Percentiles rank a stretch among this genome's conserved stretches.
Evolutionary conservation across 1,284 basidiomycete genomes (phyloP).

Genomic region (Phylloboletellus chloephorus): DNA sequence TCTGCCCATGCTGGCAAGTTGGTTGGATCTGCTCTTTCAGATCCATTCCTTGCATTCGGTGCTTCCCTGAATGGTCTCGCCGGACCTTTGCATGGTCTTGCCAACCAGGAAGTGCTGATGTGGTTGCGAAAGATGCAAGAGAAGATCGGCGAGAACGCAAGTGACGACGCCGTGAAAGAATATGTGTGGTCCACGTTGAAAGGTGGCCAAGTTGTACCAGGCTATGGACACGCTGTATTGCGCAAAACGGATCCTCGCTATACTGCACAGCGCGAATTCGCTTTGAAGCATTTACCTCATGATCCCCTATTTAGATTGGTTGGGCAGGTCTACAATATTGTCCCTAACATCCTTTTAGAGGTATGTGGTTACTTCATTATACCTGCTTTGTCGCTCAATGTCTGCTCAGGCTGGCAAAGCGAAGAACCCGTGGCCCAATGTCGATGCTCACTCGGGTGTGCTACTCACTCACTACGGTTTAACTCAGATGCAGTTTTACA

Average conservation of each 20-base stretch:
- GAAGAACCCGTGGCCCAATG: constrained; percentile 93
- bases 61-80: constrained; percentile 96
- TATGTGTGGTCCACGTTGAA: constrained; percentile 94
- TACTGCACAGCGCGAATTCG: constrained; percentile 92
- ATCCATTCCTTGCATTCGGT: constrained; percentile 94
- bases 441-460: constrained; percentile 96
- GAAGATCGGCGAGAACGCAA: constrained; percentile 76
- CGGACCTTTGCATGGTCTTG: constrained; percentile 94
- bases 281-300: constrained; percentile 80
- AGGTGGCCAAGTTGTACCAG: constrained; percentile 87
- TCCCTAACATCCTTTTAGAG: constrained; percentile 89
- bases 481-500: constrained; percentile 90
- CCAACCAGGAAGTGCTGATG: constrained; percentile 92
- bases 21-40: constrained; percentile 95
- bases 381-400: constrained; percentile 68
- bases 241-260: constrained; percentile 98
- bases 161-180: constrained; percentile 83
- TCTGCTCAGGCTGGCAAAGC: constrained; percentile 89
- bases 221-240: constrained; percentile 95
- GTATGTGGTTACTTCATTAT: constrained; percentile 71
- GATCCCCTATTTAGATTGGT: constrained; percentile 93
- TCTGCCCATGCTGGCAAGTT: constrained; percentile 96
- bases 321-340: constrained; percentile 88
- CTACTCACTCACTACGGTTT: constrained; percentile 89
- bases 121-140: constrained; percentile 89